Base-by-base conservation (phyloP, 2,329 filamentous ascomycete species). In the Colletotrichum theobromicola region DNA sequence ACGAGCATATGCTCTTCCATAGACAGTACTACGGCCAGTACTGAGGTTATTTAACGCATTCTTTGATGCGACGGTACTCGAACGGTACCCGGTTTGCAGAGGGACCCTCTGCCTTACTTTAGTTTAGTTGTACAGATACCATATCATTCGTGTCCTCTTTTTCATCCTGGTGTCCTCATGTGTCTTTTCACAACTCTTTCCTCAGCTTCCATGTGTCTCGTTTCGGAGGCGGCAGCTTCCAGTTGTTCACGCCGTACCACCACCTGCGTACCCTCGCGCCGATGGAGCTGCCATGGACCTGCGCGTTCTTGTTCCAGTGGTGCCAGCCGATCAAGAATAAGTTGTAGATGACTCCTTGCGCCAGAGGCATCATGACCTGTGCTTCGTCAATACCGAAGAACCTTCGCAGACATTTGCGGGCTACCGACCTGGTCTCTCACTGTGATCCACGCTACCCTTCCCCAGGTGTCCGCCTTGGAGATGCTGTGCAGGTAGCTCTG, bases 401-500 rank as follows among this genome's bases (percentile, higher is more conserved):
- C 30, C 57, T 9, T 16, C 58, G 46, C 2, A 16, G n/a, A 13
- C 24, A 8, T 42, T 12, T 32, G 24, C 12, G 75, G 42, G 16
- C 12, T n/a, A 79, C 83, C 64, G 87, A 97, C 94, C 90, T 98
- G 97, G 84, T 99, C 97, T 80, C 95, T 89, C 42, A 94, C 84
- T 21, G 97, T 99, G 78, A 99, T 96, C 87, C 93, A 94, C 9
- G 91, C 89, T 35, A 99, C 91, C 82, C 92, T 91, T 87, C 94
- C 93, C 92, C 93, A 96, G 28, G 91, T 92, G 77, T 97, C 91
- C 42, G 95, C 95, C 70, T 91, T 89, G 77, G 93, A 91, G 79
- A 99, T 94, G 85, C 95, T 98, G 79, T 94, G 93, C 70, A 99
- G 90, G 84, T 99, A 99, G 88, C 96, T 98, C 89, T 99, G 97